Percentiles rank a stretch among this genome's conserved stretches.
phyloP scores from a whole-genome alignment of 495 filamentous ascomycete species.

The Clavariopsis aquatica region DNA sequence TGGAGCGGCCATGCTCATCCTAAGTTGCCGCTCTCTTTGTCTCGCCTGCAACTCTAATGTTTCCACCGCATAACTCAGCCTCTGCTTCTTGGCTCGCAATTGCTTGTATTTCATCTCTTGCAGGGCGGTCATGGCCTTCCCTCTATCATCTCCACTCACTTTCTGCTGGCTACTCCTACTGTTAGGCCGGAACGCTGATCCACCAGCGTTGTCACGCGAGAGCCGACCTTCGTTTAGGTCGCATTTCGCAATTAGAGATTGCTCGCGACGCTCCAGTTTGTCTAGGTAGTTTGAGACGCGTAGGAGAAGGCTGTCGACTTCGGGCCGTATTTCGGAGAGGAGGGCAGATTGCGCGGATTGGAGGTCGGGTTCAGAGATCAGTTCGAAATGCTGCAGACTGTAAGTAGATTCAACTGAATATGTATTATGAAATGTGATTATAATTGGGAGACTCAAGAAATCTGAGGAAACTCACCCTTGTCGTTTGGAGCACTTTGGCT shows the following conservation, averaged over 20 bases:
- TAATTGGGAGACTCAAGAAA: neutral
- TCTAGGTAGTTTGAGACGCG: conserved; percentile 69
- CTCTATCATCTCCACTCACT: conserved; percentile 7
- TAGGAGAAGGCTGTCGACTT: conserved; percentile 65
- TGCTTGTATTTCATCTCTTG: conserved; percentile 63
- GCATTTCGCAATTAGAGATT: conserved; percentile 66
- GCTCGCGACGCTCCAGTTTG: conserved; percentile 69
- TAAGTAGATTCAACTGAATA: neutral
- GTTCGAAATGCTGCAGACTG: conserved; percentile 69
- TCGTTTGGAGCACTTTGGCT: conserved; percentile 68
- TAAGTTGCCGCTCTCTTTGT: conserved; percentile 70
- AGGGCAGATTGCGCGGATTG: conserved; percentile 67
- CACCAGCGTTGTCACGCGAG: conserved; percentile 39
- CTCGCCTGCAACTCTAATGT: conserved; percentile 64
- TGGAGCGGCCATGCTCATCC: conserved; percentile 72
- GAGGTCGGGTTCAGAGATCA: conserved; percentile 69
- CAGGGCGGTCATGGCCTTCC: conserved; percentile 38
- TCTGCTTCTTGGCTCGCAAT: conserved; percentile 72
- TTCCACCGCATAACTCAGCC: conserved; percentile 75
- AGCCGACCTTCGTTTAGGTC: conserved; percentile 72
- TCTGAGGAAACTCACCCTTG: conserved; percentile 55
- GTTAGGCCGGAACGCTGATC: conserved; percentile 26
- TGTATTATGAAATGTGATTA: neutral
- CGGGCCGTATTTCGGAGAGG: conserved; percentile 71
- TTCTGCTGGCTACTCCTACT: conserved; percentile 25